Evolutionary conservation across 1,284 basidiomycete genomes (phyloP), one percentile per base, ranked within the genome.

Genomic region (Sanguinoderma infundibulare): DNA sequence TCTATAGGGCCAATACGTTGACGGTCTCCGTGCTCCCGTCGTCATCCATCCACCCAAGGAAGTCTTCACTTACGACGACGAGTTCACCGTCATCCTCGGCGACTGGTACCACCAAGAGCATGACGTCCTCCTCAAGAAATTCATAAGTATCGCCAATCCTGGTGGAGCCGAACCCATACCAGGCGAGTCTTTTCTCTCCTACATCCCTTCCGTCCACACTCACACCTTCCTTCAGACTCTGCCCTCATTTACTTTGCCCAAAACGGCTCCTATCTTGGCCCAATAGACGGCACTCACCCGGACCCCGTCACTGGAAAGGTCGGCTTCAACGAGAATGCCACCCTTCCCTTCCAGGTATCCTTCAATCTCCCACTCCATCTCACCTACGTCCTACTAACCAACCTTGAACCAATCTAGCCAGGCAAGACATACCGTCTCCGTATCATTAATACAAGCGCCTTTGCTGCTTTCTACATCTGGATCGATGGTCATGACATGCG

Each of bases 401-500:
- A 30, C 20, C 40, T 20, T 4, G 22, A 14, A 35, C 30, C 36
- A 6, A 7, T 24, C 51, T 54, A 86, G 69, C 82, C 95, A 3
- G 95, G 95, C 14, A 89, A 89, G 81, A 90, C 89, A 0, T 92
- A 92, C 72, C 86, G 91, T 40, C 77, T 90, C 55, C 80, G 77
- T 17, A 78, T 98, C 66, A 79, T 98, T 73, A 98, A 98, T 79
- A 91, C 85, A 49, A 80, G 85, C 47, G 89, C 86, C 0, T 88
- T 94, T 60, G 73, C 85, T 0, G 82, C 87, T 70, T 96, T 95
- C 78, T 90, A 83, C 78, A 90, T 97, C 75, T 92, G 89, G 86
- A 91, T 98, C 56, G 95, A 97, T 64, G 94, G 94, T 1, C 96
- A 98, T 73, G 84, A 91, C 35, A 96, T 98, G 94, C 78, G 83